A percentile compares a stretch with the other conserved stretches of the same genome.
Evolutionary conservation across 2,329 filamentous ascomycete genomes (phyloP).

Genomic region (Arthrobotrys sinensis): DNA sequence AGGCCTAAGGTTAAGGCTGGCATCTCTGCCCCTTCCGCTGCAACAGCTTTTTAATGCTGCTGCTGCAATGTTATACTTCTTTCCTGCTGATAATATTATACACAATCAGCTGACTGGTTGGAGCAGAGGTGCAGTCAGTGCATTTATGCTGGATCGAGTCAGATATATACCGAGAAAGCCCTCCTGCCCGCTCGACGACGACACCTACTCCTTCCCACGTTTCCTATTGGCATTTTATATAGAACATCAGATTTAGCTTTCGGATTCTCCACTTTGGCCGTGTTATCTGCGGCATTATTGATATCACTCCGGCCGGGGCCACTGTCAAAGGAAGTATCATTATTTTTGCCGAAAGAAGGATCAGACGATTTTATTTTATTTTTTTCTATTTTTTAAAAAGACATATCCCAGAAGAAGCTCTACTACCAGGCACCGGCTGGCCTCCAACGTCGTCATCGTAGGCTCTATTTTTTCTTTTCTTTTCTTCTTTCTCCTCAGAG

Average conservation of each 20-base stretch:
- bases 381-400: constrained; percentile 5
- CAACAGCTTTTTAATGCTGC: background rate
- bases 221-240: constrained; percentile 31
- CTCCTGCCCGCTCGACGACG: constrained; percentile 3
- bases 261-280: constrained; percentile 39
- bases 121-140: constrained; percentile 1
- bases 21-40: background rate
- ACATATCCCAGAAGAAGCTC: constrained; percentile 24
- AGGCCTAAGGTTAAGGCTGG: background rate
- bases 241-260: constrained; percentile 56
- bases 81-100: background rate
- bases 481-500: background rate
- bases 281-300: constrained; percentile 61
- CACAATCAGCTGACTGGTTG: constrained; percentile 11
- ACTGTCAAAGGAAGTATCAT: constrained; percentile 25
- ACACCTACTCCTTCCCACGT: constrained; percentile 2
- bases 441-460: constrained; percentile 51
- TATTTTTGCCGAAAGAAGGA: constrained; percentile 51
- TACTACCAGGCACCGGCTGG: constrained; percentile 13
- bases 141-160: constrained; percentile 11
- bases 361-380: constrained; percentile 52
- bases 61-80: background rate
- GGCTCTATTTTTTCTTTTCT: background rate
- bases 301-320: constrained; percentile 57
- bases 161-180: constrained; percentile 18